Base-by-base conservation (phyloP, 306 rosid genomes). In the Vigna mungo region DNA sequence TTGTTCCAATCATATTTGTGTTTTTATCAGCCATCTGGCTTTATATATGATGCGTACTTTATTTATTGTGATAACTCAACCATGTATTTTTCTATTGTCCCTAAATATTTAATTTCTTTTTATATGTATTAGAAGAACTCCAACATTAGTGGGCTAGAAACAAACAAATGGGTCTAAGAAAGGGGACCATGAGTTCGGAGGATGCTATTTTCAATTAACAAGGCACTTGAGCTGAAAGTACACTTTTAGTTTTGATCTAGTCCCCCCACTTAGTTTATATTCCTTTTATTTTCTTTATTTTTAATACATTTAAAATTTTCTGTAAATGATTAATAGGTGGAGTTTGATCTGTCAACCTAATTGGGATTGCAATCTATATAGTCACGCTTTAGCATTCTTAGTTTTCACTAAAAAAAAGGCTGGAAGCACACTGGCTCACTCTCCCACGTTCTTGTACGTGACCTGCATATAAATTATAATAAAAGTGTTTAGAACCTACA, bases 61-160 rank as follows among this genome's bases (percentile, higher is more conserved):
- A 1, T 44, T 44, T 44, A 16, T 69, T 20, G 32, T 59, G 55
- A 16, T 15, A 23, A 54, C 67, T 39, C 15, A 39, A 68, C 9
- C 66, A 46, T 37, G 73, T 71, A 41, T 52, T 36, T 72, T 51
- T 72, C 18, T 13, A 59, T 58, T 59, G 6, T 59, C 10, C 18
- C 20, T 59, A 5, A 59, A 41, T 30, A 59, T 13, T 15, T 59
- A 30, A 10, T 69, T 51, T 13, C 41, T 52, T 55, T 20, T 77
- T 53, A 44, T 63, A 23, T 23, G 63, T 61, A 8, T 16, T 61
- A 34, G 46, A 32, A 32, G 5, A 32, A 59, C 5, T 60, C 67
- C 14, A 13, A 3, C 7, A 4, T 27, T 61, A 14, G 23, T 15
- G 21, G 44, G 21, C n/a, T 15, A 61, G 46, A 61, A 61, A 54